These are phyloP conservation scores for Tinospora cordifolia DNA, from an alignment of 164 flowering plant species.

Conservation along the genomic window DNA sequence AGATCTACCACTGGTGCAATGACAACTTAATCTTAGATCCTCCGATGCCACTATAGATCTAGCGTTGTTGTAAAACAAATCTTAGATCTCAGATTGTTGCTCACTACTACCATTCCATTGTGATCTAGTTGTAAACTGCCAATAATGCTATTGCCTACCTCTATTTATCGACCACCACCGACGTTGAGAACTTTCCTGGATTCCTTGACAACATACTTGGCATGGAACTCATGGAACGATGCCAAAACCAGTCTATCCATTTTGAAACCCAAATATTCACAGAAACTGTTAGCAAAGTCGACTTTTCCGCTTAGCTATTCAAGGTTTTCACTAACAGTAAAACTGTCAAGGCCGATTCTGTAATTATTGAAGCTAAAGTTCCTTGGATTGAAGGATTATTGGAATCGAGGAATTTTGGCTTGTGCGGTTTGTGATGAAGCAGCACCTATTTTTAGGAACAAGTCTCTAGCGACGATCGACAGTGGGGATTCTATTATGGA, in stretches of 20 bases:
- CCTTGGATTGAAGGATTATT: slow-evolving; percentile 62
- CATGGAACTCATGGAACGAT: slow-evolving; percentile 59
- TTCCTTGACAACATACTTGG: slow-evolving; percentile 79
- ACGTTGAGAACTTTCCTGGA: slow-evolving; percentile 97
- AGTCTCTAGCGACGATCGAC: slow-evolving; percentile 82
- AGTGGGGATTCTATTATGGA: slow-evolving; percentile 99
- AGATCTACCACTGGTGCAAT: too few relatives aligned
- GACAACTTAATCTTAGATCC: too few relatives aligned
- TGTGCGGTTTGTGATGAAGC: slow-evolving; percentile 83
- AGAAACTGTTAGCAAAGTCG: slow-evolving; percentile 69
- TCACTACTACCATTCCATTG: too few relatives aligned
- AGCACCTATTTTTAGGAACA: slow-evolving; percentile 73
- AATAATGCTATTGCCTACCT: too few relatives aligned
- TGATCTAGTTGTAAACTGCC: too few relatives aligned
- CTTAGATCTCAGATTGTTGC: too few relatives aligned
- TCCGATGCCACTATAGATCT: too few relatives aligned
- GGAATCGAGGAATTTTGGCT: slow-evolving; percentile 93
- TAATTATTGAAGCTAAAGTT: slow-evolving; percentile 54
- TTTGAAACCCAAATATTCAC: slow-evolving; percentile 70
- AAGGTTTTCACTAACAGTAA: slow-evolving; percentile 43
- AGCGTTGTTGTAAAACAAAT: too few relatives aligned
- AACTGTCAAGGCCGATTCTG: slow-evolving; percentile 62
- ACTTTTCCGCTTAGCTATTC: slow-evolving; percentile 55
- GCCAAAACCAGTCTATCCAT: slow-evolving; percentile 51
- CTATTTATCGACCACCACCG: slow-evolving; percentile 92